Evolutionary conservation across 148 eudicot species (phyloP), one percentile per base, ranked within the genome.

Genomic region (Nepenthes mirabilis): DNA sequence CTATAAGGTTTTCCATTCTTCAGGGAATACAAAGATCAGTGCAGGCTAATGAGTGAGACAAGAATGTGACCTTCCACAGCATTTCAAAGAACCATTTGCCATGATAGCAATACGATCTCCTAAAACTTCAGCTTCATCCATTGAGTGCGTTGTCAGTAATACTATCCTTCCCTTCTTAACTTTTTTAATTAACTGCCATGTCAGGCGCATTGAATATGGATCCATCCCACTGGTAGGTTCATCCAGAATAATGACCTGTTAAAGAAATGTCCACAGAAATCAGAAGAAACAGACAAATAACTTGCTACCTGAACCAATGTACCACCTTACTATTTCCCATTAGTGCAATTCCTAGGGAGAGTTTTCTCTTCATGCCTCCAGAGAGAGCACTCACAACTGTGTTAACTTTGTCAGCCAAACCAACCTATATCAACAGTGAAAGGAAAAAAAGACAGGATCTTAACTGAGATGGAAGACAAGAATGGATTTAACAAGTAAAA

Each of bases 181-280:
- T 67, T 76, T 89, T 71, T 86, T 89, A 14, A 94, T 94, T 37
- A 89, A 65, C 66, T 94, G 99, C 99, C 99, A 94, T 33, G 97
- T 94, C 83, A 94, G 70, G 65, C 97, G 80, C 99, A 89, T 94
- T 60, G 99, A 94, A 77, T 94, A 94, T 49, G 99, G 99, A 81
- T 94, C 99, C 99, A 94, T 94, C 73, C 99, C 99, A 71, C 99
- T 94, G 33, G 99, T 94, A 52, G 99, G 99, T 69, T 94, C 99
- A 72, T 94, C 99, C 43, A 94, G 91, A 80, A 94, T 77, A 69
- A 94, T 75, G 58, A 94, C 83, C 97, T 88, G 71, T 66, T 57
- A 58, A 65, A 71, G 33, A 47, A 47, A 32, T 60, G 56, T 35
- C 13, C 8, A 55, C 23, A 48, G 36, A 34, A 11, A 58, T 37